phyloP scores from a whole-genome alignment of 169 alveolate species.

The Perkinsus marinus region DNA sequence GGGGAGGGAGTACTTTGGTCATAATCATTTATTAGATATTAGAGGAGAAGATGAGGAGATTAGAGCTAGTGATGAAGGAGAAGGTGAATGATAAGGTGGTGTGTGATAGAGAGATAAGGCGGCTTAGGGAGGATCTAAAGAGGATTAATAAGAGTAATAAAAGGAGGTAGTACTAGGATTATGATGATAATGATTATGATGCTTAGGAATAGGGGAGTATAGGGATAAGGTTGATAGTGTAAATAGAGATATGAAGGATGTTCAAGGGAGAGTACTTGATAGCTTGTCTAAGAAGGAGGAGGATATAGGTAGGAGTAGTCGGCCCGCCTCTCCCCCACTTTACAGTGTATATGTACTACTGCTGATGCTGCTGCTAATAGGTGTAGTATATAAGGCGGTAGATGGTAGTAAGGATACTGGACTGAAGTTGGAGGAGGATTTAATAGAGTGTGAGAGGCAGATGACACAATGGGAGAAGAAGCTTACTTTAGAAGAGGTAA shows the following conservation, averaged over 20 bases:
- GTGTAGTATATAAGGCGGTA: slow-evolving; percentile 52
- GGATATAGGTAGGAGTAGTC: slow-evolving; percentile 42
- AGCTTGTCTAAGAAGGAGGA: slow-evolving; percentile 46
- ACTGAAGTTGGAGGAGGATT: slow-evolving; percentile 46
- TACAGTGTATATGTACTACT: slow-evolving; percentile 49
- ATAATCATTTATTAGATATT: too few relatives aligned
- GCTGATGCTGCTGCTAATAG: slow-evolving; percentile 42
- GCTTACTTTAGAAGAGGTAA: slow-evolving; percentile 63
- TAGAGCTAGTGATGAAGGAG: neutral
- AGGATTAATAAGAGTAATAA: neutral
- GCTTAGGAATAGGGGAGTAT: neutral
- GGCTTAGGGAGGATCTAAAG: neutral
- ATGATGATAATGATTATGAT: neutral
- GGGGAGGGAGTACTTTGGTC: too few relatives aligned
- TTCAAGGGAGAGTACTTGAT: slow-evolving; percentile 58
- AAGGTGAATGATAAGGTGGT: neutral
- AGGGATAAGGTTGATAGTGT: slow-evolving; percentile 17
- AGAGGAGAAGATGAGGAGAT: neutral
- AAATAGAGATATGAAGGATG: slow-evolving; percentile 46
- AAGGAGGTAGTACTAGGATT: neutral
- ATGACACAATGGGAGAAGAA: slow-evolving; percentile 68
- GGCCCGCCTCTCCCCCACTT: slow-evolving; percentile 25
- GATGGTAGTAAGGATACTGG: slow-evolving; percentile 50
- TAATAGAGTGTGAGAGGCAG: slow-evolving; percentile 11
- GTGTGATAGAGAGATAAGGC: neutral